These are phyloP conservation scores for Fermentozyma sake DNA, from an alignment of 1,139 yeast species.

Conservation along the genomic window DNA sequence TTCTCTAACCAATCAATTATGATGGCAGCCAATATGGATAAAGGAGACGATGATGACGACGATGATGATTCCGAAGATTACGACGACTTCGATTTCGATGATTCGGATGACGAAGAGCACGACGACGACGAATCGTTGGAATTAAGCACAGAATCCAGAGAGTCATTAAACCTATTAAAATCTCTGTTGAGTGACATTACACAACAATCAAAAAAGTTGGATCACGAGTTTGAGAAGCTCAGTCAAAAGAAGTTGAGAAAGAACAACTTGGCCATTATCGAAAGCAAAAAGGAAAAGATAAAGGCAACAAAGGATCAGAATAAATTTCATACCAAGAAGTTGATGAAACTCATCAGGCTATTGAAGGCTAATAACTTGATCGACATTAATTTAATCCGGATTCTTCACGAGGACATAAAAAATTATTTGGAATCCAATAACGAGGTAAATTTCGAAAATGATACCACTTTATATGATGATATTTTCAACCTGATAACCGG, in stretches of 20 bases:
- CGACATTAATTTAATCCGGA: constrained; percentile 31
- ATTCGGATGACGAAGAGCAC: constrained; percentile 14
- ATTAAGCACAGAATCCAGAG: constrained; percentile 33
- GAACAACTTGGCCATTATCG: constrained; percentile 33
- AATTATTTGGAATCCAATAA: constrained; percentile 37
- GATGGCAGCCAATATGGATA: constrained; percentile 42
- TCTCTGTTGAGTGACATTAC: constrained; percentile 12
- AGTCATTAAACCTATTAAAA: constrained; percentile 17
- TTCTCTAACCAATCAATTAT: constrained; percentile 45
- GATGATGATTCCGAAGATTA: constrained; percentile 10
- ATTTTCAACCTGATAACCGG: constrained; percentile 23
- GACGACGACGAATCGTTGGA: constrained; percentile 15
- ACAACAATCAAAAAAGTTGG: constrained; percentile 34
- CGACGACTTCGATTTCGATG: constrained; percentile 11
- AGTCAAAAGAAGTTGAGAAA: constrained; percentile 39
- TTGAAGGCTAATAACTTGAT: constrained; percentile 28
- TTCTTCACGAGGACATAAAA: constrained; percentile 39
- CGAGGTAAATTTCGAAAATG: constrained; percentile 37
- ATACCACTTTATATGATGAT: constrained; percentile 41
- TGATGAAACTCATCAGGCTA: constrained; percentile 28
- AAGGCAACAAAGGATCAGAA: constrained; percentile 31
- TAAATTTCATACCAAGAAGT: constrained; percentile 37
- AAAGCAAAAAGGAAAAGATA: constrained; percentile 42
- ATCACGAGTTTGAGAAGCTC: constrained; percentile 32
- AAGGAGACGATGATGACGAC: constrained; percentile 15